Base-by-base conservation (phyloP, 1,284 basidiomycete genomes). In the Retiboletus flavoniger region DNA sequence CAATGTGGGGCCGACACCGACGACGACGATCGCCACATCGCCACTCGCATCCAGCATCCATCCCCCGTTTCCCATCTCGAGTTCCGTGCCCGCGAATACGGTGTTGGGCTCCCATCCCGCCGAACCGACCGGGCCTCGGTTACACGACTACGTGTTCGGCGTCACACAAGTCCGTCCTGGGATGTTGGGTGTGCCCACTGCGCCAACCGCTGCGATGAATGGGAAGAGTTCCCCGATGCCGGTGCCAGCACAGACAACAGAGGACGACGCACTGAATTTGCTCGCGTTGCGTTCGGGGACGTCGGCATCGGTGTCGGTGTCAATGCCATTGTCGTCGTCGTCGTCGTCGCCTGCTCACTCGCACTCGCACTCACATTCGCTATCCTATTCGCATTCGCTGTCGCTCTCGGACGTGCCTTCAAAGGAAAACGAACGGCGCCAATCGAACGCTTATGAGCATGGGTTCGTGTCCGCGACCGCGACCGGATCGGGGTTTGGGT, bases 61-160 rank as follows among this genome's bases (percentile, higher is more conserved):
- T 31, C 59, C 62, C 10, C 44, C 60, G n/a, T 63, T 65, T 54
- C 69, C 70, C 7, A 61, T 66, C 10, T 77, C 76, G 6, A 78
- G 75, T 50, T 79, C 79, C 1, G 76, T 78, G 3, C 78, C 78
- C 7, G 63, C 67, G 0, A 54, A 55, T 8, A 64, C 66, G 13
- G 44, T 61, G 24, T 50, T 65, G 36, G 57, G 52, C 13, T 51
- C 62, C 57, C 7, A 55, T 72, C 70, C 72, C 24, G 65, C 76
- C 3, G 67, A 70, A 0, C 77, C 76, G 14, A 66, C 72, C 16
- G 82, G 83, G 2, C 85, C 86, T 4, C 77, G 82, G 36, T 70
- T 89, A 65, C 84, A 87, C 59, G 81, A 88, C 65, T 88, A 85
- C 63, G 62, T 79, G 19, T 67, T 86, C 4, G 60, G 67, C 16